A percentile compares a stretch with the other conserved stretches of the same genome.
Evolutionary conservation across 768 basidiomycete species (phyloP).

Genomic region (Lanmaoa pseudosensibilis): DNA sequence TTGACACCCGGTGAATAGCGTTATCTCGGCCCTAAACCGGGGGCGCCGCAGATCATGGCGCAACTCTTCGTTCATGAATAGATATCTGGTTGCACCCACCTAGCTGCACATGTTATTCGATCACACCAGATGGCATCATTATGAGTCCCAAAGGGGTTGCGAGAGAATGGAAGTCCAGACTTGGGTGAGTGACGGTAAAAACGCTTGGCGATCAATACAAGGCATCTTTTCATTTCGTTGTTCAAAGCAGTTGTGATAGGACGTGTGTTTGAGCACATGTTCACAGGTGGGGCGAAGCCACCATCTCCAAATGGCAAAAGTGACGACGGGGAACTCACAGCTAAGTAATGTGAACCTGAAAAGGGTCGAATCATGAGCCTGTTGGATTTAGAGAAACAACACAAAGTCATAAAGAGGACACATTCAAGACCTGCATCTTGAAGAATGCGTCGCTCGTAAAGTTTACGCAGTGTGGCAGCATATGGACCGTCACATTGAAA

Average conservation of each 20-base stretch:
- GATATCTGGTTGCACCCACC: slow-evolving; percentile 12
- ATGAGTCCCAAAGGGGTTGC: slow-evolving; percentile 16
- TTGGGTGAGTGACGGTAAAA: slow-evolving; percentile 8
- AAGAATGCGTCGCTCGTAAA: neutral
- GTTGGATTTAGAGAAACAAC: neutral
- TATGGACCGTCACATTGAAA: neutral
- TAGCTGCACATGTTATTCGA: slow-evolving; percentile 17
- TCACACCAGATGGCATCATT: slow-evolving; percentile 25
- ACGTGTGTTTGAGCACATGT: slow-evolving; percentile 24
- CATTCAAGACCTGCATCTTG: neutral
- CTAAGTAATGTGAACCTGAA: slow-evolving; percentile 1
- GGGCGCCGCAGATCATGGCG: slow-evolving; percentile 18
- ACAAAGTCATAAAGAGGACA: neutral
- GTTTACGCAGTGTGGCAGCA: neutral
- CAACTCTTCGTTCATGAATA: slow-evolving; percentile 11
- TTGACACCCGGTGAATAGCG: slow-evolving; percentile 10
- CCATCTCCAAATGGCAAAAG: slow-evolving; percentile 18
- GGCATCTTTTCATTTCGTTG: slow-evolving; percentile 24
- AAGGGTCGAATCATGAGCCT: slow-evolving; percentile 6
- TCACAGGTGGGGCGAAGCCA: slow-evolving; percentile 10
- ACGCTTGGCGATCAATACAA: slow-evolving; percentile 24
- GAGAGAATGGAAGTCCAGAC: slow-evolving; percentile 27
- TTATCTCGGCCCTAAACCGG: slow-evolving; percentile 14
- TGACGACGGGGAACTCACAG: slow-evolving; percentile 23
- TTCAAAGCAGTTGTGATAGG: slow-evolving; percentile 7